Evolutionary conservation across 1,284 basidiomycete genomes (phyloP), one percentile per base, ranked within the genome.

Genomic region (Rhodotorula sp.): DNA sequence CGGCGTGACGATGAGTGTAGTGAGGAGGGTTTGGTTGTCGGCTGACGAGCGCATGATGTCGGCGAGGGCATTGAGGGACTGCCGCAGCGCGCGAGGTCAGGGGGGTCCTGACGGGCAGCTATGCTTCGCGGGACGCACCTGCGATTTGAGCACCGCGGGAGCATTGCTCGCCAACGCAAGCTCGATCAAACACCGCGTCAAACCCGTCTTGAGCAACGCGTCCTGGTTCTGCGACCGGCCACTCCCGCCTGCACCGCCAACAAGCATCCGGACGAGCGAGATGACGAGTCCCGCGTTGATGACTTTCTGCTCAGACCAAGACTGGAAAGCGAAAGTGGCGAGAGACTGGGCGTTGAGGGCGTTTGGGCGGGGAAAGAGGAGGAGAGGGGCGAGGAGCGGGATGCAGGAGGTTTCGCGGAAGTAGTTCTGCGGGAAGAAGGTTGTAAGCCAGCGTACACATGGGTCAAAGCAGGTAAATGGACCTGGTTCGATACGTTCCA

Each of bases 401-500:
- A 94, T 92, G 55, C 94, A 86, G 13, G 89, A 84, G 2, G 93
- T 92, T 82, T 96, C 94, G 67, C 92, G 89, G 83, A 99, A 97
- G 83, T 97, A 98, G 80, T 94, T 97, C 92, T 96, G 78, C 46
- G 36, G 29, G 48, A 48, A 30, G 15, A 29, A 49, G 24, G 3
- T 17, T 11, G 36, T 54, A 1, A 44, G 46, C 58, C 9, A 20
- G 5, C 2, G 44, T 4, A 3, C 8, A 19, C 6, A 2, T 0
- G 17, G 24, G 4, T 7, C 20, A 20, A 24, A 22, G 20, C n/a
- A 11, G 44, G 34, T 4, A 4, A 19, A 36, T 86, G 67, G 74
- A 91, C 93, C 84, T 96, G 94, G 81, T 98, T 99, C 6, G 94
- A 95, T 34, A 89, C 88, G 80, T 99, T 98, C 83, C 92, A 95